phyloP scores from a whole-genome alignment of 164 flowering plant genomes.

The Macadamia tetraphylla region DNA sequence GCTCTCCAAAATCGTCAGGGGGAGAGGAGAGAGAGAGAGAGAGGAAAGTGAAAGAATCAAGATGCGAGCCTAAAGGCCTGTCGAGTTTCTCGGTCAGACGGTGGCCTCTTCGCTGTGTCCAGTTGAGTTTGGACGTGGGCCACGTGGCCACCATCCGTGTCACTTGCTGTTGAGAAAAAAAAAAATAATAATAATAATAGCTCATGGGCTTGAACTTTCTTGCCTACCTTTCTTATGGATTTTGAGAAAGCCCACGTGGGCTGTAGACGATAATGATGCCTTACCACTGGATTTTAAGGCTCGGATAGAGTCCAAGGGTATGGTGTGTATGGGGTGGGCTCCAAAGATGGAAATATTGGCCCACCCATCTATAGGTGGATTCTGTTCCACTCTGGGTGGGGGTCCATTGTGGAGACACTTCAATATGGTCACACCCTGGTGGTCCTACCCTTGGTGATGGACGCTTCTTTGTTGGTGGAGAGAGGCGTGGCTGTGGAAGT shows the following conservation, averaged over 20 bases:
- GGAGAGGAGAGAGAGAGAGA: too few species aligned
- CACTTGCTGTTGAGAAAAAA: too few species aligned
- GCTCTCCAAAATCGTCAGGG: too few species aligned
- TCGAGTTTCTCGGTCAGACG: too few species aligned
- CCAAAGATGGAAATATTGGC: slow-evolving; percentile 33
- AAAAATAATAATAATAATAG: slow-evolving; percentile 4
- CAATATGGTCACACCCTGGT: slow-evolving; percentile 29
- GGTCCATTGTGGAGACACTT: slow-evolving; percentile 29
- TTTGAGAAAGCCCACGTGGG: slow-evolving; percentile 18
- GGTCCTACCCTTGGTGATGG: slow-evolving; percentile 23
- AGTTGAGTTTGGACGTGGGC: too few species aligned
- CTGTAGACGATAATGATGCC: neutral
- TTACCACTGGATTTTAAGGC: slow-evolving; percentile 25
- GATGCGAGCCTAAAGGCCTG: too few species aligned
- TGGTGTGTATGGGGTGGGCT: slow-evolving; percentile 37
- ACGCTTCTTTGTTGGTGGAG: slow-evolving; percentile 33
- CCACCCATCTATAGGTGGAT: slow-evolving; percentile 38
- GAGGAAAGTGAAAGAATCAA: too few species aligned
- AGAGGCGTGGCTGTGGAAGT: slow-evolving; percentile 35
- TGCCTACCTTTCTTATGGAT: slow-evolving; percentile 34
- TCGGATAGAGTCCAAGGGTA: slow-evolving; percentile 19
- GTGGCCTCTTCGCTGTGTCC: too few species aligned
- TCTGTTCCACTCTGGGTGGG: slow-evolving; percentile 31
- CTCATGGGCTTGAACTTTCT: slow-evolving; percentile 26
- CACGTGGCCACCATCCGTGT: too few species aligned